phyloP scores from a whole-genome alignment of 2,329 filamentous ascomycete species.

The Colletotrichum tanaceti region DNA sequence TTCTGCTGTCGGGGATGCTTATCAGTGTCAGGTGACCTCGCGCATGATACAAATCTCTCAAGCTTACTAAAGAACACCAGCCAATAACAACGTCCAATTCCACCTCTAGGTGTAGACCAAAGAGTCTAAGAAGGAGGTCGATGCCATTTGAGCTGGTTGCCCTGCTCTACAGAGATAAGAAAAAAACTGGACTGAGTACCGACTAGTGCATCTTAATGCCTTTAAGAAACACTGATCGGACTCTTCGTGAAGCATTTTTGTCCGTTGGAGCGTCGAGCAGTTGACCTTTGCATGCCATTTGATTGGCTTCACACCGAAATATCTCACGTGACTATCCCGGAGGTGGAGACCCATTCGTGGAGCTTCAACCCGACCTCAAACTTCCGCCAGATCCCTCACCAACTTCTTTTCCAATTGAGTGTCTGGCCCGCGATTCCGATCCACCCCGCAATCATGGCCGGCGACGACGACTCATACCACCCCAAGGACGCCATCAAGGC shows the following conservation, averaged over 20 bases:
- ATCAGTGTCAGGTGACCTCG: neutral
- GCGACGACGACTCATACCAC: slow-evolving; percentile 67
- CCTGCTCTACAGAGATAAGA: too few species aligned
- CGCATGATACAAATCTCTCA: neutral
- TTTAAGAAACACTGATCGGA: too few species aligned
- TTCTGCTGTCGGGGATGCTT: neutral
- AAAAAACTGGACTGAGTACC: too few species aligned
- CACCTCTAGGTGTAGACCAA: neutral
- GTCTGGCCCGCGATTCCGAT: slow-evolving; percentile 34
- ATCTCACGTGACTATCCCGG: slow-evolving; percentile 26
- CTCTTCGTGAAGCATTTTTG: too few species aligned
- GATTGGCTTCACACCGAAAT: slow-evolving; percentile 26
- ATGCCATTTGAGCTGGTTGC: neutral
- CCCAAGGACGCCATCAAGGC: slow-evolving; percentile 79
- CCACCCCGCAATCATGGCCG: slow-evolving; percentile 41
- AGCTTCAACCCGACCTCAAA: slow-evolving; percentile 42
- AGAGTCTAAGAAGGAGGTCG: neutral
- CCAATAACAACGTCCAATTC: neutral
- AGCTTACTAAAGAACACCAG: neutral
- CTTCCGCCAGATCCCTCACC: slow-evolving; percentile 40
- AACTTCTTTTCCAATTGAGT: slow-evolving; percentile 39
- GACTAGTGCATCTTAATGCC: too few species aligned
- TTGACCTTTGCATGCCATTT: slow-evolving; percentile 38
- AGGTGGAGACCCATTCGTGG: slow-evolving; percentile 33
- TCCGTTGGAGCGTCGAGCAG: neutral